Base-by-base conservation (phyloP, 2,329 filamentous ascomycete species). In the Aspergillus unguis region DNA sequence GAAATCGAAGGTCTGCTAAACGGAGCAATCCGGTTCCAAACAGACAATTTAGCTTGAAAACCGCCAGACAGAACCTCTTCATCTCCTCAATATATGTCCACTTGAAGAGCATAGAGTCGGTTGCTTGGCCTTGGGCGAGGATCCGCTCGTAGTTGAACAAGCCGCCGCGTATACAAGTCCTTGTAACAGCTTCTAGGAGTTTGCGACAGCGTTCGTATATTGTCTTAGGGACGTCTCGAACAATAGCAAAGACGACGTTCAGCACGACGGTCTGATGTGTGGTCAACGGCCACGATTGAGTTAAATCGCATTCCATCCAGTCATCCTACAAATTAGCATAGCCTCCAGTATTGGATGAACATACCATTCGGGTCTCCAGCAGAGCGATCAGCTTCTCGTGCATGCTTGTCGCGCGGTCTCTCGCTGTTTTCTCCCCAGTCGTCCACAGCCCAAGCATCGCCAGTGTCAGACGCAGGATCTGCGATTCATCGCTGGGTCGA, bases 1-100 rank as follows among this genome's bases (percentile, higher is more conserved):
- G 46, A 5, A 48, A 48, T 2, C 11, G 9, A 1, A 48, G 31
- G n/a, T 42, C 46, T 1, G 29, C 11, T 6, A 36, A 11, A 8
- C 17, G 7, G 6, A 48, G 7, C 29, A 35, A n/a, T 6, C 46
- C 46, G 1, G 46, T 48, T 8, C 11, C 11, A 31, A 48, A 42
- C 7, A 33, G 29, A 3, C 27, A 6, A 29, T 48, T 48, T 0
- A 48, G 10, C 9, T 42, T 48, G 29, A 48, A 48, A 7, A 48
- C 17, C 0, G 23, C 23, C 1, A 48, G 25, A 3, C 37, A 37
- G 1, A 48, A 25, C 1, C 46, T 37, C 9, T 48, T 32, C 1
- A 27, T 11, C 6, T 48, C 46, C 10, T 48, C 29, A 9, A 48
- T 42, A n/a, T 48, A 48, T 28, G 46, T 42, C 37, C 46, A 48